Conservation (phyloP, 768 basidiomycete species). For the Lentinus brumalis region DNA sequence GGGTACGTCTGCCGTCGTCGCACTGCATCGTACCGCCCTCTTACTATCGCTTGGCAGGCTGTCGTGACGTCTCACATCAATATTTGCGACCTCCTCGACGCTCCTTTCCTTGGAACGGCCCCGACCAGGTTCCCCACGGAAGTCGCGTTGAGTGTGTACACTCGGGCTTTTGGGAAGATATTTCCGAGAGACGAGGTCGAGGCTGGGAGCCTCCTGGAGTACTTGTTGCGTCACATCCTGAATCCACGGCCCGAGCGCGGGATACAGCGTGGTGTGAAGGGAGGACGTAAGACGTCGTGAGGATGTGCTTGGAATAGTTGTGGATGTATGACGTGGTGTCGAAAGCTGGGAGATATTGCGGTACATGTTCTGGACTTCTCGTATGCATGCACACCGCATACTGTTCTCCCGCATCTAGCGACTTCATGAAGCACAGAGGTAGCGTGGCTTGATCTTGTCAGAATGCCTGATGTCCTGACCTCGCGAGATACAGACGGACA, state of each 20-base stretch:
- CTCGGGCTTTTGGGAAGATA: not conserved
- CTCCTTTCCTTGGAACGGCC: conserved; percentile 5
- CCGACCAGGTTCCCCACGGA: not conserved
- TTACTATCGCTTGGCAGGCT: conserved; percentile 1
- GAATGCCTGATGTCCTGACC: no score
- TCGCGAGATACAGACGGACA: no score
- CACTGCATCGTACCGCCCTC: not conserved
- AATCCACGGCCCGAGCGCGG: not conserved
- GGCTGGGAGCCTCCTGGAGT: not conserved
- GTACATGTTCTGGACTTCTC: no score
- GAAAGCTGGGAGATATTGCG: no score
- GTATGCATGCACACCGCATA: no score
- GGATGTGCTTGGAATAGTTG: no score
- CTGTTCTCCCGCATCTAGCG: no score
- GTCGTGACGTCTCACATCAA: conserved; percentile 30
- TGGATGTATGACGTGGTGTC: no score
- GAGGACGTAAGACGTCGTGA: no score
- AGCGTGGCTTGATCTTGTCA: no score
- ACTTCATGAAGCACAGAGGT: no score
- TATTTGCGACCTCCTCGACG: conserved; percentile 33
- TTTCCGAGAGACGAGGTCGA: not conserved
- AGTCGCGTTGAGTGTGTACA: not conserved
- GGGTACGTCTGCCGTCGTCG: not conserved
- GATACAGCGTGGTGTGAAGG: no score
- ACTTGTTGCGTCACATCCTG: not conserved